Conservation (phyloP, 2,329 filamentous ascomycete species). For the Fusarium nanum region DNA sequence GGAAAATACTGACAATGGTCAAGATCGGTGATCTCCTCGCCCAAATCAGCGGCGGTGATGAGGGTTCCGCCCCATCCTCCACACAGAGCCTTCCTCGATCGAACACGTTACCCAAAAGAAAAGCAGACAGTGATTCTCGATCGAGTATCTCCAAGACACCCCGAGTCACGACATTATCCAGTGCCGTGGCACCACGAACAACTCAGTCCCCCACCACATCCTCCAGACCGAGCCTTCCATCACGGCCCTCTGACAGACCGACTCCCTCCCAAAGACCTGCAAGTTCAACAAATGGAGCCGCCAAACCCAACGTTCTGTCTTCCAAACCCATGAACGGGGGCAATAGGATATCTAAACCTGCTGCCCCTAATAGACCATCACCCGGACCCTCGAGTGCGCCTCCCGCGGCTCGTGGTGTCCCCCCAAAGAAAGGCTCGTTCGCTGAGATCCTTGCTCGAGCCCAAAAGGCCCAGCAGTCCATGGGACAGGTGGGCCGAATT, state of each 20-base stretch:
- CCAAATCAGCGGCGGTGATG: constrained; percentile 69
- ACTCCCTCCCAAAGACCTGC: constrained; percentile 40
- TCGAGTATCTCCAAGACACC: constrained; percentile 57
- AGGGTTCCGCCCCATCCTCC: constrained; percentile 53
- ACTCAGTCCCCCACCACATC: constrained; percentile 35
- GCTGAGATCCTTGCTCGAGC: constrained; percentile 79
- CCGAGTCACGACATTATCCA: constrained; percentile 47
- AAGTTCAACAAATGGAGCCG: constrained; percentile 25
- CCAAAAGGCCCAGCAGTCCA: constrained; percentile 70
- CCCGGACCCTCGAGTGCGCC: constrained; percentile 52
- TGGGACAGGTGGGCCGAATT: constrained; percentile 75
- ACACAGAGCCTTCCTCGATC: constrained; percentile 47
- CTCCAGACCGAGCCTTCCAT: constrained; percentile 36
- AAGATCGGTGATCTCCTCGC: constrained; percentile 58
- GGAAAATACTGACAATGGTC: constrained; percentile 38
- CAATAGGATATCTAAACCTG: constrained; percentile 44
- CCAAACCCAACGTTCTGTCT: constrained; percentile 39
- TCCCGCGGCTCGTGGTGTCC: constrained; percentile 58
- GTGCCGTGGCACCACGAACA: constrained; percentile 38
- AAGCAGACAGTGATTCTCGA: constrained; percentile 64
- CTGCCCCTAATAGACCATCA: constrained; percentile 40
- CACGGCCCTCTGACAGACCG: constrained; percentile 45
- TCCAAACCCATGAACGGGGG: constrained; percentile 45
- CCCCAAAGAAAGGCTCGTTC: constrained; percentile 79
- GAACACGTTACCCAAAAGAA: constrained; percentile 62